phyloP scores from a whole-genome alignment of 2,329 filamentous ascomycete genomes.

The Fusarium coffeatum region DNA sequence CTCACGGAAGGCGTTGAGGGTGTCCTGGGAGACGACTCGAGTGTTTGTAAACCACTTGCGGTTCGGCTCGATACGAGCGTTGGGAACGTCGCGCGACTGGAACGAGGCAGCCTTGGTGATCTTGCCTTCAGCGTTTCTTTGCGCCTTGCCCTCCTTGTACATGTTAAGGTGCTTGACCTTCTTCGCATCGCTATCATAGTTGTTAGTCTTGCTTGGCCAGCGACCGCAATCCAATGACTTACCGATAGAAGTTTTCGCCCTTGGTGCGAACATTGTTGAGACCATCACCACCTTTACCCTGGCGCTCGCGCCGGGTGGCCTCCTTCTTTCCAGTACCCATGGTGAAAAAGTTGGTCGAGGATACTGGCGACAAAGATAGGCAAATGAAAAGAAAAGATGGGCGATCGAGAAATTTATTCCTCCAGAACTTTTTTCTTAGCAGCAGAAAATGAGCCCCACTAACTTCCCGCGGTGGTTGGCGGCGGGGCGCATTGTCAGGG shows the following conservation, averaged over 20 bases:
- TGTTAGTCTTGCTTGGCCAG: constrained; percentile 11
- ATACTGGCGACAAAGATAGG: constrained; percentile 31
- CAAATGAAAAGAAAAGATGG: constrained; percentile 31
- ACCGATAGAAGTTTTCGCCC: constrained; percentile 98
- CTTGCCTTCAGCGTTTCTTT: constrained; percentile 84
- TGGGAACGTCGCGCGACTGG: constrained; percentile 84
- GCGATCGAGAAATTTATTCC: constrained; percentile 44
- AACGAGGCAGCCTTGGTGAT: constrained; percentile 86
- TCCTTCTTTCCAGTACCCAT: constrained; percentile 98
- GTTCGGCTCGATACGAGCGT: constrained; percentile 92
- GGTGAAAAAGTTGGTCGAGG: constrained; percentile 42
- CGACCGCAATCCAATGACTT: constrained; percentile 44
- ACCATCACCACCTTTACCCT: constrained; percentile 87
- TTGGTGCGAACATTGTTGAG: constrained; percentile 93
- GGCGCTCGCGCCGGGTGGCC: constrained; percentile 80
- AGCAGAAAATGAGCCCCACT: constrained; percentile 41
- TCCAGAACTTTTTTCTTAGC: constrained; percentile 43
- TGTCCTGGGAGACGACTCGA: constrained; percentile 87
- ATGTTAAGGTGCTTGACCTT: constrained; percentile 90
- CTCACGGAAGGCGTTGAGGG: constrained; percentile 85
- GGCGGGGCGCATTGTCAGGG: constrained; percentile 32
- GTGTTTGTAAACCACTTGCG: constrained; percentile 99
- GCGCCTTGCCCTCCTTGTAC: constrained; percentile 86
- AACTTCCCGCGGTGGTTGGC: constrained; percentile 41
- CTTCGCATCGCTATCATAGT: constrained; percentile 71